These are phyloP conservation scores for Saccharomycopsis lassenensis DNA, from an alignment of 805 yeast genomes.

Conservation along the genomic window DNA sequence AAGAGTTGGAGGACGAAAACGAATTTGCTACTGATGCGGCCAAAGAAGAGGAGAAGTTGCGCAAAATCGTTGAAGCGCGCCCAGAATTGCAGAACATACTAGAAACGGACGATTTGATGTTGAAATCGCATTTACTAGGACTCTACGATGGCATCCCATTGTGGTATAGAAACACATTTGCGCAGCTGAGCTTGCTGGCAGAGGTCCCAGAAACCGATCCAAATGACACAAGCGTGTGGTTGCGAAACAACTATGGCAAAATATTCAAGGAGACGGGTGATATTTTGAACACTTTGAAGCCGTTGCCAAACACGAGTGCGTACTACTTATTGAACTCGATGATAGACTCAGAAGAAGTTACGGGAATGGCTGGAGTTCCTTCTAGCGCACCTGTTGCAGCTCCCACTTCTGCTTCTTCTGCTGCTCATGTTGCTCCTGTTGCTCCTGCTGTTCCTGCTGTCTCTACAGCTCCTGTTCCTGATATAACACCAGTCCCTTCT, in stretches of 20 bases:
- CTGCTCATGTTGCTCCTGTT: too few species aligned
- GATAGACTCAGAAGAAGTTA: too few species aligned
- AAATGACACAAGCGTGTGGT: conserved; percentile 9
- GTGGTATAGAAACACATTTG: conserved; percentile 1
- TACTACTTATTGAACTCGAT: conserved; percentile 11
- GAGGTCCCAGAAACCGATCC: conserved; percentile 7
- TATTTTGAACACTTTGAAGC: conserved; percentile 9
- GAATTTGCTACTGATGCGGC: background rate
- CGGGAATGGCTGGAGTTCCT: background rate
- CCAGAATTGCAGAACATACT: background rate
- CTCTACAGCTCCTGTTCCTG: too few species aligned
- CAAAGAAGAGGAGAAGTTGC: background rate
- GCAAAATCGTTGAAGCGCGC: background rate
- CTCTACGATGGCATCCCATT: conserved; percentile 7
- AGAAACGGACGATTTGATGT: background rate
- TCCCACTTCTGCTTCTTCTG: too few species aligned
- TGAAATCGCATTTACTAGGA: background rate
- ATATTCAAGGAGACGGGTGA: conserved; percentile 15
- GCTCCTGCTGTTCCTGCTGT: too few species aligned
- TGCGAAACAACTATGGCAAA: conserved; percentile 7
- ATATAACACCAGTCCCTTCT: too few species aligned
- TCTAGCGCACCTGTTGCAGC: background rate
- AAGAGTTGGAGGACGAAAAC: conserved; percentile 5
- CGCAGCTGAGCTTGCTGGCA: background rate
- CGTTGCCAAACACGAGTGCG: conserved; percentile 11